Conservation (phyloP, 257 asterid genomes). For the Solanum bulbocastanum region DNA sequence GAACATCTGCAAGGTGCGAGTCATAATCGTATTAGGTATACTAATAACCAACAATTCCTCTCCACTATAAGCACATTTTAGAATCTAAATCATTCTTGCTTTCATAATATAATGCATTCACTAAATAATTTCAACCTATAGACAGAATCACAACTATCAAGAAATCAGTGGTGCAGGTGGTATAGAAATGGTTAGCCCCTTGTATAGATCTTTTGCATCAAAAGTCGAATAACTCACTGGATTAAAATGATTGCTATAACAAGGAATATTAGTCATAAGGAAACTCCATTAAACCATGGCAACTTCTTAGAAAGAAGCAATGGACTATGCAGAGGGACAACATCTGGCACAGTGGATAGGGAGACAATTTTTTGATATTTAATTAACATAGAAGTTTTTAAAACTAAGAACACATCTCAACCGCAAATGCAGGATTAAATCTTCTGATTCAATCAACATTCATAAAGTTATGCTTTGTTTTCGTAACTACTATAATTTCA, state of each 20-base stretch:
- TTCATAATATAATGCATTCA: not conserved
- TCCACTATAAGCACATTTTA: not conserved
- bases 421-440: not conserved
- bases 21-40: not conserved
- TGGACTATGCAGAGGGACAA: not conserved
- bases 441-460: not conserved
- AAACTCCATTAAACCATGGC: not conserved
- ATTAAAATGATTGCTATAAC: not conserved
- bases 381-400: not conserved
- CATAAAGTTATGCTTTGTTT: not conserved
- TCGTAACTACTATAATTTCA: not conserved
- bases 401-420: not conserved
- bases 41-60: not conserved
- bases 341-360: not conserved
- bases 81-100: not conserved
- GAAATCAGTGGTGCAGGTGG: not conserved
- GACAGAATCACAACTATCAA: not conserved
- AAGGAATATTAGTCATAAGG: not conserved
- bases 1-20: constrained; percentile 58
- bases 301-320: not conserved
- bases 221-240: not conserved
- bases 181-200: not conserved
- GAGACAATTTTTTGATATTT: not conserved
- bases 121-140: not conserved
- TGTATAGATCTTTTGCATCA: not conserved